phyloP scores from a whole-genome alignment of 495 filamentous ascomycete genomes.

The Penicillium ochrochloron region DNA sequence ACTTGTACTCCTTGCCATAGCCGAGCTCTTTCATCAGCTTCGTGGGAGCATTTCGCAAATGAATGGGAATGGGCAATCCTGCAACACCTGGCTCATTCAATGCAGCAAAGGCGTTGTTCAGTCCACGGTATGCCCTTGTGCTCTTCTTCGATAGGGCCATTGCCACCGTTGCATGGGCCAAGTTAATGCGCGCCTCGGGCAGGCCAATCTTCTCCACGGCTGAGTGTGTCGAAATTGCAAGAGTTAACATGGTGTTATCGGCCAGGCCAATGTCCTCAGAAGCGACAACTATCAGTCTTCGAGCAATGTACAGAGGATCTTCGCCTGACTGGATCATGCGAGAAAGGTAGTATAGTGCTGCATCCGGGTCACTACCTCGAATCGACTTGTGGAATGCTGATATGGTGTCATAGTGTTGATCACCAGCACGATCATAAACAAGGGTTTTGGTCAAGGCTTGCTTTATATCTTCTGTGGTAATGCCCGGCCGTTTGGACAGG shows the following conservation, averaged over 20 bases:
- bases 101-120: slow-evolving; percentile 77
- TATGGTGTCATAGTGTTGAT: slow-evolving; percentile 94
- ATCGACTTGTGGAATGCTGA: slow-evolving; percentile 96
- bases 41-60: slow-evolving; percentile 90
- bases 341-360: slow-evolving; percentile 88
- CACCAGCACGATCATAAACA: slow-evolving; percentile 92
- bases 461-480: slow-evolving; percentile 72
- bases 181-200: slow-evolving; percentile 90
- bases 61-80: slow-evolving; percentile 77
- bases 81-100: slow-evolving; percentile 80
- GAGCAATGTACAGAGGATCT: slow-evolving; percentile 89
- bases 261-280: slow-evolving; percentile 93
- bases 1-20: slow-evolving; percentile 92
- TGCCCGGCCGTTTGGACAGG: slow-evolving; percentile 55
- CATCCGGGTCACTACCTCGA: slow-evolving; percentile 84
- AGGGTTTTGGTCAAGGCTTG: slow-evolving; percentile 82
- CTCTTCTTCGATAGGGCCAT: slow-evolving; percentile 83
- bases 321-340: slow-evolving; percentile 97
- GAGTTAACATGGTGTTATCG: slow-evolving; percentile 80
- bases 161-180: slow-evolving; percentile 86
- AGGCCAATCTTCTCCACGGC: slow-evolving; percentile 91
- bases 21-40: slow-evolving; percentile 90
- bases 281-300: slow-evolving; percentile 88
- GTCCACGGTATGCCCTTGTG: slow-evolving; percentile 79
- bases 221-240: slow-evolving; percentile 82